These are phyloP conservation scores for Warburgia ugandensis DNA, from an alignment of 164 flowering plant species.

Conservation along the genomic window DNA sequence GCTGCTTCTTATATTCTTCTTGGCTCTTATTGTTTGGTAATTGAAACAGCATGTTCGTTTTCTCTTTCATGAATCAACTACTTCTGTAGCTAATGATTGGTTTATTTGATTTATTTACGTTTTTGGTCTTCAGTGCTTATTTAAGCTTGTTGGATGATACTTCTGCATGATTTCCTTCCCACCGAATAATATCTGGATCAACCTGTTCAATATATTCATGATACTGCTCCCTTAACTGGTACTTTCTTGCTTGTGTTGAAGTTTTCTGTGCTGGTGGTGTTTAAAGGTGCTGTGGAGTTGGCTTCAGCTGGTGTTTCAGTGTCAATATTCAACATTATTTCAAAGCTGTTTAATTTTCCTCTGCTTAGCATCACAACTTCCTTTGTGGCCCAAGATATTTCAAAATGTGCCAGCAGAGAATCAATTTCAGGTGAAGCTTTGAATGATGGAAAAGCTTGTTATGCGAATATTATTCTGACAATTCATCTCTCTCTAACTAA, in stretches of 20 bases:
- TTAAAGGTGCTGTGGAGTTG: constrained; percentile 75
- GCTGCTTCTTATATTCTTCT: no score
- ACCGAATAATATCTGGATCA: background rate
- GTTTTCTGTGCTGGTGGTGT: constrained; percentile 1
- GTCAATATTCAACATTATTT: constrained; percentile 74
- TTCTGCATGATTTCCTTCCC: background rate
- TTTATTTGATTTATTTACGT: no score
- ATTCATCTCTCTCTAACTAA: background rate
- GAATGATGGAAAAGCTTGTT: background rate
- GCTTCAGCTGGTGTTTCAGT: constrained; percentile 95
- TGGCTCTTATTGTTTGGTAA: no score
- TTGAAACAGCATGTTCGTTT: no score
- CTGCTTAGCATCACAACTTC: constrained; percentile 97
- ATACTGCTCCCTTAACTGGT: background rate
- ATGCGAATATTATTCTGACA: background rate
- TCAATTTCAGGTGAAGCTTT: constrained; percentile 41
- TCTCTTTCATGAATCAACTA: no score
- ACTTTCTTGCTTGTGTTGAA: background rate
- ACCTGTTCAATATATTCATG: background rate
- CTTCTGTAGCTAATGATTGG: no score
- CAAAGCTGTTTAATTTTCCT: constrained; percentile 94
- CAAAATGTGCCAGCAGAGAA: constrained; percentile 32
- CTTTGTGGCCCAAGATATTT: constrained; percentile 87
- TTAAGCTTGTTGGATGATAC: no score
- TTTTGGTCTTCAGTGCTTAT: no score